Evolutionary conservation across 129 eudicot genomes (phyloP).

Genomic region (Flaveria brownii): DNA sequence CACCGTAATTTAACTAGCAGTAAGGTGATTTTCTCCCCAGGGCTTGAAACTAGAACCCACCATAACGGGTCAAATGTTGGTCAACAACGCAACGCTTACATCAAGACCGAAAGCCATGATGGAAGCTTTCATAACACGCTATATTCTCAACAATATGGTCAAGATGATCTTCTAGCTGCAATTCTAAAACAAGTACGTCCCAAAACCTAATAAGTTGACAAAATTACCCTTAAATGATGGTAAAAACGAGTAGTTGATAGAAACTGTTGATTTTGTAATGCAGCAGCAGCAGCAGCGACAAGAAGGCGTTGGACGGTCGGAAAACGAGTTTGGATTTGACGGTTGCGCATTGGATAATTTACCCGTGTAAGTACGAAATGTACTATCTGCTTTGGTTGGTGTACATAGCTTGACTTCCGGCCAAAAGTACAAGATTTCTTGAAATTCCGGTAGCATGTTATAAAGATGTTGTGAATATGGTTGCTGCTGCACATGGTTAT

Average conservation of each 20-base stretch:
- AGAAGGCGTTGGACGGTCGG: conserved; percentile 47
- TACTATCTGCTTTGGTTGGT: conserved; percentile 17
- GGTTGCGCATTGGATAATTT: conserved; percentile 75
- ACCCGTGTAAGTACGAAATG: conserved; percentile 49
- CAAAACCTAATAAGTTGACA: background rate
- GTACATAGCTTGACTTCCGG: conserved; percentile 31
- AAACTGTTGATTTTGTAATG: conserved; percentile 17
- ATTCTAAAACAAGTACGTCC: conserved; percentile 71
- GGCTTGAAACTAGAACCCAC: conserved; percentile 38
- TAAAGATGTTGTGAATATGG: conserved; percentile 33
- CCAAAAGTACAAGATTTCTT: conserved; percentile 21
- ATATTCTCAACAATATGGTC: conserved; percentile 53
- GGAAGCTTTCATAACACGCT: conserved; percentile 45
- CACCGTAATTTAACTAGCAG: conserved; percentile 28
- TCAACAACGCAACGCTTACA: conserved; percentile 45
- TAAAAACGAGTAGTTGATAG: background rate
- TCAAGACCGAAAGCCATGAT: conserved; percentile 61
- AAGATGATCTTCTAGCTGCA: conserved; percentile 85
- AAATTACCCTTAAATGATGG: background rate
- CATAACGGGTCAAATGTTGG: conserved; percentile 36
- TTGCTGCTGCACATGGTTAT: conserved; percentile 25
- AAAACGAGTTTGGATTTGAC: conserved; percentile 64
- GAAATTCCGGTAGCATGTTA: conserved; percentile 30
- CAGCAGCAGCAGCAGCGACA: conserved; percentile 51
- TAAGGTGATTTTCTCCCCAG: conserved; percentile 43